phyloP scores from a whole-genome alignment of 257 asterid genomes.

The Eustoma russellianum region DNA sequence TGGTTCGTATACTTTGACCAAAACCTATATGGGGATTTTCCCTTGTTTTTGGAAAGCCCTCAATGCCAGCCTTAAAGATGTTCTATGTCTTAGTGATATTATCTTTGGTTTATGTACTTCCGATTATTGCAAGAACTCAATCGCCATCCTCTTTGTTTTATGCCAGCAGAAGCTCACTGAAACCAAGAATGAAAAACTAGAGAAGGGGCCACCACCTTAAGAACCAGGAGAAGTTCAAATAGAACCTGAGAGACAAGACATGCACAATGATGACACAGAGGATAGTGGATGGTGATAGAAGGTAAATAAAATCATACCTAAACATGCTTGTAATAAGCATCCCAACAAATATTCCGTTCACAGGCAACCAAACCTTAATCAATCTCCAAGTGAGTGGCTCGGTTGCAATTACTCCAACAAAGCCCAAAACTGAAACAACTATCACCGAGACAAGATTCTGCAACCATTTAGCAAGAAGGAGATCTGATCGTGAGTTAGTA shows the following conservation, averaged over 20 bases:
- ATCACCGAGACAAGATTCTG: conserved; percentile 84
- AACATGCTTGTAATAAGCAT: conserved; percentile 96
- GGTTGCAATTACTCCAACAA: conserved; percentile 57
- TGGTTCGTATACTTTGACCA: no score
- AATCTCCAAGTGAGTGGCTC: conserved; percentile 90
- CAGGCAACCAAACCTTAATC: conserved; percentile 90
- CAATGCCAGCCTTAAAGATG: no score
- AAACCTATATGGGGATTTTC: no score
- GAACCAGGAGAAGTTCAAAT: neutral
- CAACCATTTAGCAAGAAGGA: conserved; percentile 16
- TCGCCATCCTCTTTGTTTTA: no score
- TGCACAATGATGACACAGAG: no score
- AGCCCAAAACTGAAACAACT: conserved; percentile 46
- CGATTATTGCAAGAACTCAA: no score
- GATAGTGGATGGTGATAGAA: neutral
- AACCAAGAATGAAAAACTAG: neutral
- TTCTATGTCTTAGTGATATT: no score
- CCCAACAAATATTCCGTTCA: conserved; percentile 84
- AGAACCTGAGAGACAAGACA: no score
- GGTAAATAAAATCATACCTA: conserved; percentile 50
- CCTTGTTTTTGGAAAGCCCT: no score
- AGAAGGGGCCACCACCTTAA: neutral
- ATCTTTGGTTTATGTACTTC: no score
- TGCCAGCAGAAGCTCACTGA: no score
- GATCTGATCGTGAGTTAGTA: conserved; percentile 2